phyloP scores from a whole-genome alignment of 257 asterid species.

The Nicotiana paniculata region DNA sequence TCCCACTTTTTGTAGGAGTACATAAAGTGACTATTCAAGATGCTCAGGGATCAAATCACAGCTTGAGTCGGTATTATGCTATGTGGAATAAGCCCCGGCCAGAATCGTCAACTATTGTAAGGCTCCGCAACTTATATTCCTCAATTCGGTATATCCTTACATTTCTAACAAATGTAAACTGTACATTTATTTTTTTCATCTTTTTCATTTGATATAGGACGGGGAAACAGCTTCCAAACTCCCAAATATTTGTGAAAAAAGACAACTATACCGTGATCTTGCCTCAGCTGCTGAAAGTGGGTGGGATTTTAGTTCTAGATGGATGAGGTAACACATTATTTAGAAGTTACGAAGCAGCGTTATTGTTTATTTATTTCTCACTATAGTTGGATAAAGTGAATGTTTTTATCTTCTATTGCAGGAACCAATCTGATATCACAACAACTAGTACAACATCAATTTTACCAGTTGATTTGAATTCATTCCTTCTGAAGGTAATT shows the following conservation, averaged over 20 bases:
- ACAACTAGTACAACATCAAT: conserved; percentile 64
- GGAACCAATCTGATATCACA: conserved; percentile 64
- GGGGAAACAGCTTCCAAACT: conserved; percentile 62
- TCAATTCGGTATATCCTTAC: neutral
- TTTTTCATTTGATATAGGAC: conserved; percentile 40
- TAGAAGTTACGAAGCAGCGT: neutral
- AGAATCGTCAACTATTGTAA: conserved; percentile 70
- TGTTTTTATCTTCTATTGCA: conserved; percentile 14
- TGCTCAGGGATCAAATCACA: conserved; percentile 48
- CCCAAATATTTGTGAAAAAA: conserved; percentile 35
- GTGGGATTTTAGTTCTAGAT: conserved; percentile 93
- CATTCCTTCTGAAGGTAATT: conserved; percentile 65
- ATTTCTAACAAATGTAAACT: neutral
- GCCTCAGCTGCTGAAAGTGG: conserved; percentile 97
- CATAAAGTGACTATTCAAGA: conserved; percentile 73
- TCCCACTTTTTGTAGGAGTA: conserved; percentile 31
- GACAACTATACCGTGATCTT: conserved; percentile 58
- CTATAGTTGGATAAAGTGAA: neutral
- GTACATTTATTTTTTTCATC: neutral
- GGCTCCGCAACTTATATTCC: neutral
- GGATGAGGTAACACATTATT: conserved; percentile 70
- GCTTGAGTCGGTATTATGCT: conserved; percentile 72
- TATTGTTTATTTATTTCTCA: neutral
- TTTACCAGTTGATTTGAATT: conserved; percentile 87
- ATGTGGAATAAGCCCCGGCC: conserved; percentile 92